Evolutionary conservation across 2,329 filamentous ascomycete species (phyloP).

Genomic region (Colletotrichum scovillei): DNA sequence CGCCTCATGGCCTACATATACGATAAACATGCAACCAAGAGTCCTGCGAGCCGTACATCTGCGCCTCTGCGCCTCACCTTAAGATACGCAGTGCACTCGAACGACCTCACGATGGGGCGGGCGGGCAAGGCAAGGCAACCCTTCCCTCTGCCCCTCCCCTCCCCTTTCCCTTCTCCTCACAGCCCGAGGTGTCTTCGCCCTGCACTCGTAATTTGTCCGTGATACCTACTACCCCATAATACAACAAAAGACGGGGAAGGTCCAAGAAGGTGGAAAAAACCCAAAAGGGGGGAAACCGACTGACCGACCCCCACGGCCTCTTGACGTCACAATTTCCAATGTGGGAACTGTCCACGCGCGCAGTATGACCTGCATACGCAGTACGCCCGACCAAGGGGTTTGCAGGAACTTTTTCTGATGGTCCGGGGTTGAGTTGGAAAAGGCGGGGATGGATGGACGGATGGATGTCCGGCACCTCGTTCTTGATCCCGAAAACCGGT

Average conservation of each 20-base stretch:
- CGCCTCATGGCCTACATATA: background rate
- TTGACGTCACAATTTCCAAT: slow-evolving; percentile 8
- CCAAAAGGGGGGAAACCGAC: background rate
- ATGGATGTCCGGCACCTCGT: background rate
- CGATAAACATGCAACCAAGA: background rate
- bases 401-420: background rate
- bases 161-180: background rate
- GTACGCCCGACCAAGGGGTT: background rate
- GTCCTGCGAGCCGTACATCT: background rate
- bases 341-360: background rate
- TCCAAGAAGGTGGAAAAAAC: background rate
- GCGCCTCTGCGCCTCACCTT: too few relatives aligned
- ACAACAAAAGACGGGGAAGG: too few relatives aligned
- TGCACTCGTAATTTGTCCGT: background rate
- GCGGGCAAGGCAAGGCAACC: background rate
- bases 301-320: background rate
- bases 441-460: background rate
- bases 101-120: background rate
- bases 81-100: too few relatives aligned
- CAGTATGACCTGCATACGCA: slow-evolving; percentile 8
- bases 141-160: too few relatives aligned
- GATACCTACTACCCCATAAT: background rate
- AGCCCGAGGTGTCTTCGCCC: background rate
- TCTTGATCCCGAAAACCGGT: background rate
- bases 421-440: background rate